Conservation (phyloP, 2,329 filamentous ascomycete genomes). For the Ceratocystis lukuohia region DNA sequence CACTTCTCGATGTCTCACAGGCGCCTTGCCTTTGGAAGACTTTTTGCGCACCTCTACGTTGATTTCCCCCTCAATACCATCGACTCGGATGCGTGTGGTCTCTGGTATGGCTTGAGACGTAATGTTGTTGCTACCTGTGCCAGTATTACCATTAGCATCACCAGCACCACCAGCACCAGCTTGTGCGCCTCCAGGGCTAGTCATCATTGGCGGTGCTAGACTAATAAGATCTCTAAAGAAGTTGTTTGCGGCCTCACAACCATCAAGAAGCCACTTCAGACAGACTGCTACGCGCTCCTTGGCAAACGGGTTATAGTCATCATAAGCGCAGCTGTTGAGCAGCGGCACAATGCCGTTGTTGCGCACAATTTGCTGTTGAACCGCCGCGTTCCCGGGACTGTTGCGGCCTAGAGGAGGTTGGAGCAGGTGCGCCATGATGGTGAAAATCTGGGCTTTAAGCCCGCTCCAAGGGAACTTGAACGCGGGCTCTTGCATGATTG, state of each 20-base stretch:
- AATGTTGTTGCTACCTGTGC: not conserved
- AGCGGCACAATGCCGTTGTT: conserved; percentile 78
- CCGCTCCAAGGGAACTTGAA: conserved; percentile 55
- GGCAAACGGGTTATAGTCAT: conserved; percentile 87
- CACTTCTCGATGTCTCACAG: conserved; percentile 16
- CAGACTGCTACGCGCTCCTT: conserved; percentile 83
- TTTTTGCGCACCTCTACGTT: conserved; percentile 37
- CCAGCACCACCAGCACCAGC: not conserved
- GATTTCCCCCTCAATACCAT: conserved; percentile 44
- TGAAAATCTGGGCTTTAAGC: conserved; percentile 83
- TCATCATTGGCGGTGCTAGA: conserved; percentile 27
- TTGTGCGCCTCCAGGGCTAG: conserved; percentile 2
- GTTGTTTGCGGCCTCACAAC: conserved; percentile 57
- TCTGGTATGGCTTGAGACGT: conserved; percentile 8
- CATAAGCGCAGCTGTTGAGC: conserved; percentile 78
- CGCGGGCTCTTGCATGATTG: conserved; percentile 46
- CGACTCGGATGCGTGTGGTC: conserved; percentile 32
- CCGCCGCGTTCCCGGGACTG: conserved; percentile 53
- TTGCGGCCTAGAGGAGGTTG: conserved; percentile 59
- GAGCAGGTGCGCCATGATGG: conserved; percentile 76
- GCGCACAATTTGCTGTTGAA: conserved; percentile 76
- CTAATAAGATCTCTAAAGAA: conserved; percentile 53
- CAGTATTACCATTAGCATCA: not conserved
- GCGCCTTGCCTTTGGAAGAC: conserved; percentile 18
- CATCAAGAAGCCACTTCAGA: conserved; percentile 69